These are phyloP conservation scores for Diversispora eburnea DNA, from an alignment of 192 early-diverging fungal species.

Conservation along the genomic window DNA sequence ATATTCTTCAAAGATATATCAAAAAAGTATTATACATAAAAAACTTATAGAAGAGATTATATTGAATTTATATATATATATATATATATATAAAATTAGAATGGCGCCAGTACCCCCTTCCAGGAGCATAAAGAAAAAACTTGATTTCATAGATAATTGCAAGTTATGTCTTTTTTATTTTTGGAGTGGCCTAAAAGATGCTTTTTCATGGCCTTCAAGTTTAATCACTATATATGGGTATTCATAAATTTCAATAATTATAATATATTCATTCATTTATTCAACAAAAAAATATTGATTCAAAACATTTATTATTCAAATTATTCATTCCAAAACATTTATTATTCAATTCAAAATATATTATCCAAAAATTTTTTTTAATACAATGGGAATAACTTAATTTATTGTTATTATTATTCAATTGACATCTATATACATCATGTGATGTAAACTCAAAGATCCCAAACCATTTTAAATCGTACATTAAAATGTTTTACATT, in stretches of 20 bases:
- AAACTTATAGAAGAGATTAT: too few species aligned
- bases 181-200: conserved; percentile 33
- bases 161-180: conserved; percentile 19
- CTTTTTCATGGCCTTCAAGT: conserved; percentile 43
- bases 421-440: too few species aligned
- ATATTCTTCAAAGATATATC: too few species aligned
- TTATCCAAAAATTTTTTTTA: neutral
- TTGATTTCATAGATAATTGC: neutral
- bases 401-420: conserved; percentile 15
- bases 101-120: too few species aligned
- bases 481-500: conserved; percentile 46
- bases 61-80: too few species aligned
- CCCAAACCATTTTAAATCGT: conserved; percentile 41
- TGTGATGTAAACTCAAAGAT: conserved; percentile 29
- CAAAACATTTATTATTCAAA: too few species aligned
- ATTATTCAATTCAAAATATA: neutral
- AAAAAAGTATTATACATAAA: too few species aligned
- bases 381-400: too few species aligned
- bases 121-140: too few species aligned
- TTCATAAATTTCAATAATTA: neutral
- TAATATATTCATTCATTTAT: neutral
- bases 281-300: neutral
- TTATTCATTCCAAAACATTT: too few species aligned
- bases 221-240: conserved; percentile 52
- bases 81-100: too few species aligned